These are phyloP conservation scores for Clarireedia paspali DNA, from an alignment of 2,329 filamentous ascomycete genomes.

Conservation along the genomic window DNA sequence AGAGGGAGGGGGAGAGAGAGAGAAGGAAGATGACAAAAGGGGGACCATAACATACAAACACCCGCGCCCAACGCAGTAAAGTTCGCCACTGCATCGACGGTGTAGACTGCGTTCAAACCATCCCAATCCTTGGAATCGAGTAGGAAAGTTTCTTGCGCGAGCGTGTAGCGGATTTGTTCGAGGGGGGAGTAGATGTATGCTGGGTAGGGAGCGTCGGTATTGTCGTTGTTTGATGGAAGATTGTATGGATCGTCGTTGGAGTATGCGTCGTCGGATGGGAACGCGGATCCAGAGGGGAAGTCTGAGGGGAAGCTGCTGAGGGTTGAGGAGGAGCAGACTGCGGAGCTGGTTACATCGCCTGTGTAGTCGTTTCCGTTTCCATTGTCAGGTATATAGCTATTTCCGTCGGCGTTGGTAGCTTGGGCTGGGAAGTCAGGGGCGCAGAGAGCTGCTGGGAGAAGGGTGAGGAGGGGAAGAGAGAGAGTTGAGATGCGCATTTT, in stretches of 20 bases:
- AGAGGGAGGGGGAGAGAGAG: too few relatives aligned
- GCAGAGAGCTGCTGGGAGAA: not conserved
- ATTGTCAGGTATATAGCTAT: too few relatives aligned
- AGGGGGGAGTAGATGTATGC: not conserved
- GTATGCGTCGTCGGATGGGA: not conserved
- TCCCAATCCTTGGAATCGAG: conserved; percentile 3
- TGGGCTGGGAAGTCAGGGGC: too few relatives aligned
- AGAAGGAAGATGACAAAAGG: not conserved
- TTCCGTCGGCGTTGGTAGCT: too few relatives aligned
- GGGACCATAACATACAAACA: not conserved
- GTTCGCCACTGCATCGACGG: not conserved
- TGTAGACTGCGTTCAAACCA: not conserved
- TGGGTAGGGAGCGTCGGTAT: not conserved
- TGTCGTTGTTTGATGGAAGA: too few relatives aligned
- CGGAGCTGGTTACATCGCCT: too few relatives aligned
- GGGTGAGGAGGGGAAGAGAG: not conserved
- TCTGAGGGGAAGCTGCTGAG: too few relatives aligned
- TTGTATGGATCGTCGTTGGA: not conserved
- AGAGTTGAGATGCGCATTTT: not conserved
- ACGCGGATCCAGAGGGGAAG: not conserved
- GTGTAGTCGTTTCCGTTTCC: too few relatives aligned
- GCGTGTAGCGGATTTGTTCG: conserved; percentile 7
- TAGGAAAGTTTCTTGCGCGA: not conserved
- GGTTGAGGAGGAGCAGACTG: too few relatives aligned
- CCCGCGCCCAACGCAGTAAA: conserved; percentile 1